phyloP scores from a whole-genome alignment of 208 protist species.

The Acanthamoeba rhysodes region DNA sequence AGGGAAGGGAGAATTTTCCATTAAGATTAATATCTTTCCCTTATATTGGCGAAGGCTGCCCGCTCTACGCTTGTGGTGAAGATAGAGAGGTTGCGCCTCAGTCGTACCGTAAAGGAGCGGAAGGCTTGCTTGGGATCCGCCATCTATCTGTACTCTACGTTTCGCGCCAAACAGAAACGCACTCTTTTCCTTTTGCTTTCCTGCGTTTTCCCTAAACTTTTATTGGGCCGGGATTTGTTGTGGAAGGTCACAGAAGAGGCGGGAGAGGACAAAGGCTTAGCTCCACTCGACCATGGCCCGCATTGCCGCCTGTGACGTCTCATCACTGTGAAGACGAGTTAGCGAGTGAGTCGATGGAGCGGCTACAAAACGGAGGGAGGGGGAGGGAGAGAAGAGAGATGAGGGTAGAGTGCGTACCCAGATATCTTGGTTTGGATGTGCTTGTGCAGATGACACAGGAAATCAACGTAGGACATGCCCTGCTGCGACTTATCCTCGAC shows the following conservation, averaged over 20 bases:
- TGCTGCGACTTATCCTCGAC: constrained; percentile 70
- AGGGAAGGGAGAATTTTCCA: not conserved
- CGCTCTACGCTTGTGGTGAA: too few species aligned
- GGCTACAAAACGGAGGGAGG: not conserved
- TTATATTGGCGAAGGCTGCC: too few species aligned
- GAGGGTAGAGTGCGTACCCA: constrained; percentile 1
- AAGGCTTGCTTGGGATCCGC: too few species aligned
- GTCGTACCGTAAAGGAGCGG: too few species aligned
- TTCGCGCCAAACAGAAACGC: too few species aligned
- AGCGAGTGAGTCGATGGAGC: not conserved
- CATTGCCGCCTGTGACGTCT: constrained; percentile 62
- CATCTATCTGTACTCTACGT: too few species aligned
- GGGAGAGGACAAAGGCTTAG: not conserved
- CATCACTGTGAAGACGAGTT: constrained; percentile 6
- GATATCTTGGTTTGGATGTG: constrained; percentile 78
- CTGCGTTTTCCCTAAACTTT: too few species aligned
- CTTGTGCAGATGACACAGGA: constrained; percentile 70
- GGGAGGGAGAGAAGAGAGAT: not conserved
- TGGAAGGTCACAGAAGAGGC: too few species aligned
- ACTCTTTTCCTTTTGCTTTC: too few species aligned
- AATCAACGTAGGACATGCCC: constrained; percentile 76
- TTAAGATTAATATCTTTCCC: not conserved
- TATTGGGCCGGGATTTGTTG: too few species aligned
- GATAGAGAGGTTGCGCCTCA: too few species aligned
- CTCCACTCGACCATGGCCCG: constrained; percentile 65